These are phyloP conservation scores for Cadophora luteo-olivacea DNA, from an alignment of 2,329 filamentous ascomycete species.

Conservation along the genomic window DNA sequence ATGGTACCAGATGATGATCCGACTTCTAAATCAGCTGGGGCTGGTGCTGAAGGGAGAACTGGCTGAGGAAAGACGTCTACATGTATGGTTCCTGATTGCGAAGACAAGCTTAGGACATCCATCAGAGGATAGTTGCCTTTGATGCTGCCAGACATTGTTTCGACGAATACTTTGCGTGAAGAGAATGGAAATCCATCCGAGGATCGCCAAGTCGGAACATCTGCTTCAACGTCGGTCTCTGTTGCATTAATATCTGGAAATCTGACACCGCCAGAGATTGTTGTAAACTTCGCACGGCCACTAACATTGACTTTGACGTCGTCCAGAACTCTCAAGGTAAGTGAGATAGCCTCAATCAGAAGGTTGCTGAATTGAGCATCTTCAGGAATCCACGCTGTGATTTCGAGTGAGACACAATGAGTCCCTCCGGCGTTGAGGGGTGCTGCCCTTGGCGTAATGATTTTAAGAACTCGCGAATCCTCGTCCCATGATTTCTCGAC, in stretches of 20 bases:
- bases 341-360: constrained; percentile 33
- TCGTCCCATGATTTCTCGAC: constrained; percentile 36
- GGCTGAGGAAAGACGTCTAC: constrained; percentile 35
- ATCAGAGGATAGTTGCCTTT: constrained; percentile 40
- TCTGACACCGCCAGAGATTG: constrained; percentile 35
- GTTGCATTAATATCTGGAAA: constrained; percentile 32
- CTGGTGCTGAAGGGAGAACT: constrained; percentile 33
- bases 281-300: constrained; percentile 32
- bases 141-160: constrained; percentile 41
- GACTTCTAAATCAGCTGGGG: constrained; percentile 38
- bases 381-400: constrained; percentile 44
- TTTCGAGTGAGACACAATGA: constrained; percentile 41
- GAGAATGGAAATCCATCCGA: constrained; percentile 27
- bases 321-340: constrained; percentile 36
- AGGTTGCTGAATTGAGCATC: constrained; percentile 36
- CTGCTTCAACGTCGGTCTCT: not conserved
- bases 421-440: constrained; percentile 16
- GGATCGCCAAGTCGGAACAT: constrained; percentile 12
- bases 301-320: constrained; percentile 39
- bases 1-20: constrained; percentile 38
- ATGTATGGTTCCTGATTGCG: constrained; percentile 38
- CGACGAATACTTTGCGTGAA: constrained; percentile 38
- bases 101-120: constrained; percentile 36
- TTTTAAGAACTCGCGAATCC: constrained; percentile 31
- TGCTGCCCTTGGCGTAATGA: constrained; percentile 39